Conservation (phyloP, 1,139 yeast species). For the Kurtzmaniella quercitrusa region DNA sequence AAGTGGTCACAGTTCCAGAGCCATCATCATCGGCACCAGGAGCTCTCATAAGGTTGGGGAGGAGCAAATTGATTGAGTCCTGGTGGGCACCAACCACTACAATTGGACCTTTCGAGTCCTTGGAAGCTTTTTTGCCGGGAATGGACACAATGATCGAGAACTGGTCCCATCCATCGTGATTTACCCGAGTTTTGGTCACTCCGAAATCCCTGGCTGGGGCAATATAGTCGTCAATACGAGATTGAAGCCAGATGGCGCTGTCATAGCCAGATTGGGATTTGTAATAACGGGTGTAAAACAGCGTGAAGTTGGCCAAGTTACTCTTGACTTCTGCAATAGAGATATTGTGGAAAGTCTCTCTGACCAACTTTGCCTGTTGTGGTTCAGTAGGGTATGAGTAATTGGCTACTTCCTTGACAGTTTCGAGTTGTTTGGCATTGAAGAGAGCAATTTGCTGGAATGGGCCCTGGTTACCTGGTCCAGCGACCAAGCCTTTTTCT, state of each 20-base stretch:
- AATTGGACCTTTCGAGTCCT: conserved; percentile 27
- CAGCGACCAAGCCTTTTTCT: conserved; percentile 23
- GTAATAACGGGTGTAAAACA: conserved; percentile 79
- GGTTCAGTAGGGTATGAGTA: conserved; percentile 55
- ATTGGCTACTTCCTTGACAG: conserved; percentile 25
- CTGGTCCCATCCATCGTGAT: conserved; percentile 43
- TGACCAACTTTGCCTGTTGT: conserved; percentile 36
- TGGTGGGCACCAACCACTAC: conserved; percentile 88
- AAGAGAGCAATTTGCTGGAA: conserved; percentile 15
- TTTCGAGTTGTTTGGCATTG: conserved; percentile 29
- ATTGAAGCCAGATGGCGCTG: conserved; percentile 69
- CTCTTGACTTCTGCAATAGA: conserved; percentile 44
- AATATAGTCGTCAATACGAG: conserved; percentile 41
- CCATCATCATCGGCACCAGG: conserved; percentile 99
- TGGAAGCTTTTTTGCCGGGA: conserved; percentile 26
- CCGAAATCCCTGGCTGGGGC: conserved; percentile 30
- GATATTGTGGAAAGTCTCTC: conserved; percentile 34
- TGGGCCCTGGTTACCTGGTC: conserved; percentile 13
- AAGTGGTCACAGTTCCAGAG: conserved; percentile 74
- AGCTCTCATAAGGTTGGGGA: conserved; percentile 68
- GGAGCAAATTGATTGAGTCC: conserved; percentile 73
- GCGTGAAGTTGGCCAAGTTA: conserved; percentile 58
- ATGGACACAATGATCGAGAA: conserved; percentile 39
- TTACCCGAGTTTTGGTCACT: conserved; percentile 24
- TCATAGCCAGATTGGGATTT: conserved; percentile 66